phyloP scores from a whole-genome alignment of 1,139 yeast species.

The Kodamaea suecica region DNA sequence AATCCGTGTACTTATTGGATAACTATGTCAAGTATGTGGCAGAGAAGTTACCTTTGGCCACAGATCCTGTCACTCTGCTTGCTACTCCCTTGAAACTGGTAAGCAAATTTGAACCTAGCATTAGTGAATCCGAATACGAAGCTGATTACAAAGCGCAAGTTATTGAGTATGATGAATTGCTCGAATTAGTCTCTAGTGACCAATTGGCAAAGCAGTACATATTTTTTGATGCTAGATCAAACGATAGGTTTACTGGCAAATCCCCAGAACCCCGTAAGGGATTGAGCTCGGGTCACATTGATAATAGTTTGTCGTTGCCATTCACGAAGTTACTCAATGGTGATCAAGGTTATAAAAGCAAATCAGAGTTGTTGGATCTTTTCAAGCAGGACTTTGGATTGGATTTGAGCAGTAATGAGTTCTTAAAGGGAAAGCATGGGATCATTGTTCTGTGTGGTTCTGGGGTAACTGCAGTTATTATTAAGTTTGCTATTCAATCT shows the following conservation, averaged over 20 bases:
- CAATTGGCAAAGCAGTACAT: constrained; percentile 47
- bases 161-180: constrained; percentile 61
- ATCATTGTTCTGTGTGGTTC: constrained; percentile 90
- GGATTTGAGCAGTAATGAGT: constrained; percentile 27
- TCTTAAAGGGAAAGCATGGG: constrained; percentile 43
- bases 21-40: constrained; percentile 54
- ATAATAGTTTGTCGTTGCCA: constrained; percentile 77
- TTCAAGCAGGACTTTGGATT: constrained; percentile 40
- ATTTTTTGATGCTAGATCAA: constrained; percentile 79
- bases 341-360: constrained; percentile 48
- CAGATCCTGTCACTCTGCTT: constrained; percentile 7
- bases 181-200: constrained; percentile 50
- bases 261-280: constrained; percentile 90
- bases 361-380: constrained; percentile 42
- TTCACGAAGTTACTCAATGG: constrained; percentile 55
- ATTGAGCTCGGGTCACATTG: constrained; percentile 83
- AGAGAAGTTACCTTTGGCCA: constrained; percentile 26
- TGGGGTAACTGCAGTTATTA: constrained; percentile 88
- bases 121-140: constrained; percentile 24
- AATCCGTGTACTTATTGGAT: constrained; percentile 62
- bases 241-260: constrained; percentile 69
- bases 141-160: constrained; percentile 46
- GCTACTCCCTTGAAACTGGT: constrained; percentile 8
- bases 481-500: constrained; percentile 50
- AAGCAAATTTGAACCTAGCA: constrained; percentile 13